Conservation (phyloP, 2,329 filamentous ascomycete genomes). For the Huntiella moniliformis region DNA sequence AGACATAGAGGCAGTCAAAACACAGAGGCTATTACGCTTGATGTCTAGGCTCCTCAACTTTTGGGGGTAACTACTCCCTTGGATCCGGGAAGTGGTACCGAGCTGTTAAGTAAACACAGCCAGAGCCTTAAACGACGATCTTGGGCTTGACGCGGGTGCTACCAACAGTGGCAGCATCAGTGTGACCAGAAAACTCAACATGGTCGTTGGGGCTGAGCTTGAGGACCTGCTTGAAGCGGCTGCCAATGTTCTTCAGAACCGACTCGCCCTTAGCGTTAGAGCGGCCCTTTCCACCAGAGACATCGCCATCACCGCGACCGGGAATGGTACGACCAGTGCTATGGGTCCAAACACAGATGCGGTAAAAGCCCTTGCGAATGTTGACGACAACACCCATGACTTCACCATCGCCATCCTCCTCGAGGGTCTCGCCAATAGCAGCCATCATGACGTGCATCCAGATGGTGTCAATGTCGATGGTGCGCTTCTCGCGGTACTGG, state of each 20-base stretch:
- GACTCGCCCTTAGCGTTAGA: slow-evolving; percentile 68
- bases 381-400: slow-evolving; percentile 99
- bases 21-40: no score
- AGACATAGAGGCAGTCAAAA: no score
- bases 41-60: no score
- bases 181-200: slow-evolving; percentile 93
- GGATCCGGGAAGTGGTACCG: background rate
- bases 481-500: slow-evolving; percentile 90
- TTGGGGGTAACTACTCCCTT: background rate
- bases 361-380: slow-evolving; percentile 94
- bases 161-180: slow-evolving; percentile 77
- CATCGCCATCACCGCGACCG: slow-evolving; percentile 52
- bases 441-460: slow-evolving; percentile 96
- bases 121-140: slow-evolving; percentile 48
- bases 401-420: slow-evolving; percentile 85
- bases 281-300: slow-evolving; percentile 59
- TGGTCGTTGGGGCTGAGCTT: slow-evolving; percentile 56
- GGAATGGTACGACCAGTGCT: slow-evolving; percentile 75
- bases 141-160: slow-evolving; percentile 95
- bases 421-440: slow-evolving; percentile 92
- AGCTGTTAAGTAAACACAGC: no score
- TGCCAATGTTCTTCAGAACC: slow-evolving; percentile 66
- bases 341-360: slow-evolving; percentile 92
- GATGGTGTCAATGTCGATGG: slow-evolving; percentile 77
- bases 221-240: slow-evolving; percentile 81